Base-by-base conservation (phyloP, 2,329 filamentous ascomycete species). In the Aspergillus pseudotamarii region DNA sequence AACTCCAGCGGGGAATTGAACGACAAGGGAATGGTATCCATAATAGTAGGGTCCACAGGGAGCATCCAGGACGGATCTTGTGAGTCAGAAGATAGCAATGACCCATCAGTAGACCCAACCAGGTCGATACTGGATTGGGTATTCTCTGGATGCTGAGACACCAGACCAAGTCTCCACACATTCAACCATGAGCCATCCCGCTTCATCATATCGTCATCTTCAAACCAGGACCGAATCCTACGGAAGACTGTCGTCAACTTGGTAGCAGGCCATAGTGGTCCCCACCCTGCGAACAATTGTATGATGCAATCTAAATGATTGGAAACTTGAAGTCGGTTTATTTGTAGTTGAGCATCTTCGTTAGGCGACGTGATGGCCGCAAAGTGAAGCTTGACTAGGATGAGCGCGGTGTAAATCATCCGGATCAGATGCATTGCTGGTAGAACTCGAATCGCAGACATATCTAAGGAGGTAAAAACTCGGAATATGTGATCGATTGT, bases 381-480 rank as follows among this genome's bases (percentile, higher is more conserved):
- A 14, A 60, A 60, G 21, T 55, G 28, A 5, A 60, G 38, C 10
- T 60, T 60, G 36, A 60, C 58, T 14, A 60, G 9, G 12, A 60
- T 46, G 3, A 60, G 16, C 16, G 53, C 36, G 1, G 58, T 54
- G 12, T 60, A 60, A 3, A 60, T 60, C 28, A 48, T 60, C 16
- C 50, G 58, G n/a, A 60, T 55, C 19, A 60, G 50, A 46, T 60
- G 30, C 36, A 54, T 28, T 1, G 58, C 26, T 10, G 58, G 58
- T 4, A 60, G 14, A 16, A 19, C 58, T 9, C 58, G 58, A 34
- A 60, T 55, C 4, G 58, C 51, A 9, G 50, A 55, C 58, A 60
- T 60, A 12, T 60, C 58, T 12, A 60, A 38, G 6, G 58, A 60
- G 38, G 38, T 60, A 30, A 60, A 56, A 6, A 55, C 26, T 34